A percentile compares a stretch with the other conserved stretches of the same genome.
Conservation (phyloP, 495 filamentous ascomycete species). For the Lasiosphaeria ovina region DNA sequence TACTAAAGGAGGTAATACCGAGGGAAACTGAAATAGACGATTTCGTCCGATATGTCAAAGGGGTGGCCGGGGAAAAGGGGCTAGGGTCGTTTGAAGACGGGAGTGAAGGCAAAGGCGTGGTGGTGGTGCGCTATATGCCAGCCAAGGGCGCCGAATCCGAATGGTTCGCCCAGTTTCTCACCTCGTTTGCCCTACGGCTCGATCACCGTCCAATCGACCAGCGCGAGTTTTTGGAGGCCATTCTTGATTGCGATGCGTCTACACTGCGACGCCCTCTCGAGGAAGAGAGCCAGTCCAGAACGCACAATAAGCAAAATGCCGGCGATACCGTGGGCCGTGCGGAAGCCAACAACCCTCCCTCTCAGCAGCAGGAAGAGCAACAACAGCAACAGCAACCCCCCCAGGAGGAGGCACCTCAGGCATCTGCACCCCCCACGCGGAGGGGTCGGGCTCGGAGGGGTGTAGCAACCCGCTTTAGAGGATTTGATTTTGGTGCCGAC, state of each 20-base stretch:
- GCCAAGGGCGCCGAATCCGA: slow-evolving; percentile 56
- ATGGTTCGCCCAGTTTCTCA: slow-evolving; percentile 69
- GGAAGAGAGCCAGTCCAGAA: slow-evolving; percentile 27
- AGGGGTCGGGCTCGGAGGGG: slow-evolving; percentile 37
- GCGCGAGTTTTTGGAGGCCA: slow-evolving; percentile 89
- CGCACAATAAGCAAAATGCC: background rate
- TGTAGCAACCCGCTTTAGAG: slow-evolving; percentile 66
- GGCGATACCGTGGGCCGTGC: slow-evolving; percentile 19
- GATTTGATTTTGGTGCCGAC: slow-evolving; percentile 54
- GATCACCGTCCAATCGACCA: slow-evolving; percentile 85
- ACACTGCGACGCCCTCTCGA: slow-evolving; percentile 63
- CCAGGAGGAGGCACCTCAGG: slow-evolving; percentile 2
- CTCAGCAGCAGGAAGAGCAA: slow-evolving; percentile 5
- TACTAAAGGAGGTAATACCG: slow-evolving; percentile 60
- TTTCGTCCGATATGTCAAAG: slow-evolving; percentile 73
- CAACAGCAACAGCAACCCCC: slow-evolving; percentile 8
- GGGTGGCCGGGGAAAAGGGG: slow-evolving; percentile 69
- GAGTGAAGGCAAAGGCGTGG: slow-evolving; percentile 64
- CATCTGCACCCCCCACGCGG: slow-evolving; percentile 20
- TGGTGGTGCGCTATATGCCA: slow-evolving; percentile 73
- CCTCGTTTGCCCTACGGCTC: slow-evolving; percentile 62
- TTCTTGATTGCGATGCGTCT: slow-evolving; percentile 72
- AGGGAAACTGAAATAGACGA: slow-evolving; percentile 71
- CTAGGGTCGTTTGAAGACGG: slow-evolving; percentile 59
- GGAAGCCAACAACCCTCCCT: slow-evolving; percentile 31